Conservation (phyloP, 352 stramenopile genomes). For the Stramenopiles sp. region DNA sequence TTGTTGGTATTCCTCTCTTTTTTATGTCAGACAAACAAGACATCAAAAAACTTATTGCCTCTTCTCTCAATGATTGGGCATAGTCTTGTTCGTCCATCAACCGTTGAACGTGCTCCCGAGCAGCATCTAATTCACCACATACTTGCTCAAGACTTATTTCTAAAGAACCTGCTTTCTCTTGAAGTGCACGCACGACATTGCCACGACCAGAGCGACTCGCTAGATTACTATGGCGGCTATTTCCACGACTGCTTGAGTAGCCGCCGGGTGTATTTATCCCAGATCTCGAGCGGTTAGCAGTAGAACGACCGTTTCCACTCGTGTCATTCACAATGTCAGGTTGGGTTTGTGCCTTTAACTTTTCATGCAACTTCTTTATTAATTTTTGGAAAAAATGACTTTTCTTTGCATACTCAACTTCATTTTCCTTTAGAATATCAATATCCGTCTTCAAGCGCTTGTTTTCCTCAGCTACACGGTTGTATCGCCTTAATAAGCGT, state of each 20-base stretch:
- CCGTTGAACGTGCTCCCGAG: not conserved
- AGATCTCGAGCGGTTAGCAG: not conserved
- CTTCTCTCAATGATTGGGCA: not conserved
- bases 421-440: slow-evolving; percentile 25
- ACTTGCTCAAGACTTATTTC: not conserved
- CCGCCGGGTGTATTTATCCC: not conserved
- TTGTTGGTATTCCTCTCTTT: not conserved
- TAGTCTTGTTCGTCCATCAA: not conserved
- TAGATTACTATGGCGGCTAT: not conserved
- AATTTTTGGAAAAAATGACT: slow-evolving; percentile 47
- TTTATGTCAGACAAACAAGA: not conserved
- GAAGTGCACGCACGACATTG: not conserved
- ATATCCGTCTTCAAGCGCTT: slow-evolving; percentile 29
- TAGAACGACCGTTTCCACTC: not conserved
- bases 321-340: not conserved
- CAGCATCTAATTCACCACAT: not conserved
- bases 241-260: too few species aligned
- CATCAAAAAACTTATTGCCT: not conserved
- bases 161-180: not conserved
- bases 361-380: slow-evolving; percentile 32
- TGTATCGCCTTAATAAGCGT: slow-evolving; percentile 34
- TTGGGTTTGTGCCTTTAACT: not conserved
- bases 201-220: not conserved
- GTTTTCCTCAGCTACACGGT: slow-evolving; percentile 32
- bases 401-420: slow-evolving; percentile 38